Conservation (phyloP, 2,329 filamentous ascomycete species). For the Phialophora expanda region DNA sequence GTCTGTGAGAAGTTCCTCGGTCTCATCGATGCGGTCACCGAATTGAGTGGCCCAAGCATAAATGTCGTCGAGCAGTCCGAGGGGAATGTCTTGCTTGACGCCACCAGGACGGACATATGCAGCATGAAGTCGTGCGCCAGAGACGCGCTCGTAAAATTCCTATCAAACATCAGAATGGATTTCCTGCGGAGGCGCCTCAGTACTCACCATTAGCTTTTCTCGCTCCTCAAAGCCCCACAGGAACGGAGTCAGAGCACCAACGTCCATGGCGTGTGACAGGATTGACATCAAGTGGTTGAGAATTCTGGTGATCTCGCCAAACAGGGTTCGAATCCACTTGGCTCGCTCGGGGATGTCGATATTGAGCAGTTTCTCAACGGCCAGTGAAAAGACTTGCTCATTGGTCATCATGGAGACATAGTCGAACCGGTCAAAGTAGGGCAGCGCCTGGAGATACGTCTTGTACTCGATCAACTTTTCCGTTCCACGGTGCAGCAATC, state of each 20-base stretch:
- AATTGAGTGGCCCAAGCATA: constrained; percentile 99
- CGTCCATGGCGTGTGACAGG: constrained; percentile 97
- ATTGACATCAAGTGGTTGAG: constrained; percentile 99
- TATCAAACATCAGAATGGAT: constrained; percentile 47
- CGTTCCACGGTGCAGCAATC: constrained; percentile 91
- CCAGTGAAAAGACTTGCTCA: constrained; percentile 94
- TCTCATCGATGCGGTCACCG: constrained; percentile 96
- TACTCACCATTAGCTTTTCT: constrained; percentile 96
- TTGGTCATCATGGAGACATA: constrained; percentile 99
- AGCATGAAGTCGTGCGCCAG: constrained; percentile 93
- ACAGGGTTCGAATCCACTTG: constrained; percentile 95
- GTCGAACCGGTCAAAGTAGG: constrained; percentile 98
- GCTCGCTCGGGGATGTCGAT: constrained; percentile 93
- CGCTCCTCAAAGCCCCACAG: constrained; percentile 99
- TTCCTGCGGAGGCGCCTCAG: constrained; percentile 23
- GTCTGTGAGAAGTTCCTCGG: constrained; percentile 96
- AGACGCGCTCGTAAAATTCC: constrained; percentile 99
- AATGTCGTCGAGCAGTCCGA: constrained; percentile 95
- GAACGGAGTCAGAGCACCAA: constrained; percentile 96
- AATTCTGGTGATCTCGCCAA: constrained; percentile 90
- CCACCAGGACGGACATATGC: constrained; percentile 96
- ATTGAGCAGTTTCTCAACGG: constrained; percentile 97
- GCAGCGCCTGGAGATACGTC: constrained; percentile 96
- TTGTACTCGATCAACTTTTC: constrained; percentile 99
- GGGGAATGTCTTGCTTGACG: constrained; percentile 91